Conservation (phyloP, 371 early-diverging fungal genomes). For the Zopfochytrium polystomum region DNA sequence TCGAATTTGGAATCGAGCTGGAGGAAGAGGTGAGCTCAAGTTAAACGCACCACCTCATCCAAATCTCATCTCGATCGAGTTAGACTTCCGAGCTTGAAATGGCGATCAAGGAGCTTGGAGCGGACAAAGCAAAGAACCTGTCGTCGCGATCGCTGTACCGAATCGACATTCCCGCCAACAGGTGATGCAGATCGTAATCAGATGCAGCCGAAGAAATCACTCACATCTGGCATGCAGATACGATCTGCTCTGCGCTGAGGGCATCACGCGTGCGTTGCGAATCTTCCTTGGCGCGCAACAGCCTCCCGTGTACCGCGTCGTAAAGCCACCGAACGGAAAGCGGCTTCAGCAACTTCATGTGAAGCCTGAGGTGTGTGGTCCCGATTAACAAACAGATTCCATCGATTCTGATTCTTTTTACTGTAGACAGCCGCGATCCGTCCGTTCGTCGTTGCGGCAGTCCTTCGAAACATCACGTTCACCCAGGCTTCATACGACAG, state of each 20-base stretch:
- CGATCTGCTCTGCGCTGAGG: constrained; percentile 94
- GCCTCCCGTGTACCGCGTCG: constrained; percentile 64
- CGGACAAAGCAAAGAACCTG: constrained; percentile 52
- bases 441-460: constrained; percentile 89
- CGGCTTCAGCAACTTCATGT: constrained; percentile 66
- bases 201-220: background rate
- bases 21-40: constrained; percentile 77
- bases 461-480: constrained; percentile 89
- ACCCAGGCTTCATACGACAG: constrained; percentile 81
- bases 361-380: constrained; percentile 59
- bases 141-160: constrained; percentile 84
- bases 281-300: constrained; percentile 69
- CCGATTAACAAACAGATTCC: background rate
- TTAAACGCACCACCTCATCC: background rate
- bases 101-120: constrained; percentile 62
- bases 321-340: constrained; percentile 58
- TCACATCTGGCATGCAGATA: constrained; percentile 57
- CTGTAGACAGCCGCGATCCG: constrained; percentile 64
- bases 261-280: constrained; percentile 83
- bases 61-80: background rate
- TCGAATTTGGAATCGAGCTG: constrained; percentile 99
- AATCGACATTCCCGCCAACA: constrained; percentile 99
- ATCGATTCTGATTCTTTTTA: background rate
- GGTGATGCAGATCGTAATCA: constrained; percentile 55
- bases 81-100: constrained; percentile 81